Conservation (phyloP, 768 basidiomycete species). For the Epithele typhae region DNA sequence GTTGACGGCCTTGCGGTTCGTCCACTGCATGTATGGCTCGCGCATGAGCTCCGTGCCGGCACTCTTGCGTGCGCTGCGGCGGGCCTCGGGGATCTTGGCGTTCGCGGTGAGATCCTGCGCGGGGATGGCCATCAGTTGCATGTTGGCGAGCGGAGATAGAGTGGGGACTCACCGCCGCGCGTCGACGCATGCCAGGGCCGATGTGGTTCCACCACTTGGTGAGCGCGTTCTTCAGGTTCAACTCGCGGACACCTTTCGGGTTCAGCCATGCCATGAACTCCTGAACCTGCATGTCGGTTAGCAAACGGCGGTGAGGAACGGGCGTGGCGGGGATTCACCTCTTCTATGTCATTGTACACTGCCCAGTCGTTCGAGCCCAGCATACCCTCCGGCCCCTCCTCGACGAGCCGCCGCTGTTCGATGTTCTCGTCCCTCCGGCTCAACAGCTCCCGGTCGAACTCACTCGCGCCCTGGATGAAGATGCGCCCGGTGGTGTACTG, state of each 20-base stretch:
- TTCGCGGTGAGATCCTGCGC: slow-evolving; percentile 63
- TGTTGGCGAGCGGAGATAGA: not conserved
- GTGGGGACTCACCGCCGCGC: slow-evolving; percentile 55
- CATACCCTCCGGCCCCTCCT: slow-evolving; percentile 76
- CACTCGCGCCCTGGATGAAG: slow-evolving; percentile 90
- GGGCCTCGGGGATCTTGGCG: slow-evolving; percentile 72
- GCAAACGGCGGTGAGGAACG: not conserved
- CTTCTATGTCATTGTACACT: slow-evolving; percentile 81
- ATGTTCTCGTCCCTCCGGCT: slow-evolving; percentile 53
- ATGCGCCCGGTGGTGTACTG: slow-evolving; percentile 87
- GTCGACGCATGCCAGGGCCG: slow-evolving; percentile 71
- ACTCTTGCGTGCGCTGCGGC: slow-evolving; percentile 66
- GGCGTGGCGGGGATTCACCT: slow-evolving; percentile 66
- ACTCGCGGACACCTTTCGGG: slow-evolving; percentile 85
- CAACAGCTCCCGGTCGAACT: slow-evolving; percentile 72
- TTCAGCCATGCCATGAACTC: slow-evolving; percentile 88
- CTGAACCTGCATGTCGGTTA: no score
- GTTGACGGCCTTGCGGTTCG: slow-evolving; percentile 68
- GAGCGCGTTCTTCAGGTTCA: slow-evolving; percentile 70
- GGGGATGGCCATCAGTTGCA: not conserved
- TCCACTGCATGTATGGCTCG: slow-evolving; percentile 88
- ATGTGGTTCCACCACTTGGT: slow-evolving; percentile 85
- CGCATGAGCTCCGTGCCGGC: slow-evolving; percentile 60
- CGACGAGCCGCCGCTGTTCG: slow-evolving; percentile 57
- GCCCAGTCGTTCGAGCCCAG: slow-evolving; percentile 83